Percentiles rank a stretch among this genome's conserved stretches.
Conservation (phyloP, 495 filamentous ascomycete genomes). For the Opeltia flavorubescens region DNA sequence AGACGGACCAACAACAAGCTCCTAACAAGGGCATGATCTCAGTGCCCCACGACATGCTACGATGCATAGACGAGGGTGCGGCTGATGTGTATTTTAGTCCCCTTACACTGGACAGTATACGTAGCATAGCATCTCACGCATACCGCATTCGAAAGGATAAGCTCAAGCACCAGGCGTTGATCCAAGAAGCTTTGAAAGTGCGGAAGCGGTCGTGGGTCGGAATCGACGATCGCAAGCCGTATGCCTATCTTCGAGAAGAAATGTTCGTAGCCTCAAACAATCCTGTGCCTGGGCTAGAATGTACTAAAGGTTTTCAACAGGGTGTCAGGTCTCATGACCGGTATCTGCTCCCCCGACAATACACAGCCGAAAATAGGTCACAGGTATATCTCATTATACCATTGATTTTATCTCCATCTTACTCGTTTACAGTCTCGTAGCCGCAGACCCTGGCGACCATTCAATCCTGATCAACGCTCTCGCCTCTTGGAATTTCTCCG, state of each 20-base stretch:
- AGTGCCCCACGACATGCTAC: slow-evolving; percentile 37
- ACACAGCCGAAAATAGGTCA: slow-evolving; percentile 38
- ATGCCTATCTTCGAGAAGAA: slow-evolving; percentile 71
- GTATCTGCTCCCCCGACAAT: slow-evolving; percentile 69
- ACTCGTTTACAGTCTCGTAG: not conserved
- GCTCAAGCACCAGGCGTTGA: slow-evolving; percentile 49
- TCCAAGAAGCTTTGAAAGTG: slow-evolving; percentile 49
- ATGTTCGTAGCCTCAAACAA: slow-evolving; percentile 33
- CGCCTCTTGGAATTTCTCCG: slow-evolving; percentile 76
- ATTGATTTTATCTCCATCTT: not conserved
- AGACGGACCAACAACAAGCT: slow-evolving; percentile 24
- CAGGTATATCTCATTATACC: slow-evolving; percentile 17
- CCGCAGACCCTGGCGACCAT: slow-evolving; percentile 25
- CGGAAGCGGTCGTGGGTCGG: slow-evolving; percentile 89
- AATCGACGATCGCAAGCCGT: slow-evolving; percentile 73
- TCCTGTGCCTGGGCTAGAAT: not conserved
- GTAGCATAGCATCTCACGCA: slow-evolving; percentile 64
- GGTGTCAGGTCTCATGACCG: slow-evolving; percentile 83
- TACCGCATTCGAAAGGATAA: slow-evolving; percentile 65
- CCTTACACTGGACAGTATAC: slow-evolving; percentile 51
- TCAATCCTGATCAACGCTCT: slow-evolving; percentile 51
- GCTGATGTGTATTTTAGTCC: slow-evolving; percentile 73
- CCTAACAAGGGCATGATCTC: slow-evolving; percentile 23
- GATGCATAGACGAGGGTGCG: slow-evolving; percentile 72
- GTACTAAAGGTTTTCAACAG: slow-evolving; percentile 22